Conservation (phyloP, 2,329 filamentous ascomycete genomes). For the Colletotrichum eleusines region DNA sequence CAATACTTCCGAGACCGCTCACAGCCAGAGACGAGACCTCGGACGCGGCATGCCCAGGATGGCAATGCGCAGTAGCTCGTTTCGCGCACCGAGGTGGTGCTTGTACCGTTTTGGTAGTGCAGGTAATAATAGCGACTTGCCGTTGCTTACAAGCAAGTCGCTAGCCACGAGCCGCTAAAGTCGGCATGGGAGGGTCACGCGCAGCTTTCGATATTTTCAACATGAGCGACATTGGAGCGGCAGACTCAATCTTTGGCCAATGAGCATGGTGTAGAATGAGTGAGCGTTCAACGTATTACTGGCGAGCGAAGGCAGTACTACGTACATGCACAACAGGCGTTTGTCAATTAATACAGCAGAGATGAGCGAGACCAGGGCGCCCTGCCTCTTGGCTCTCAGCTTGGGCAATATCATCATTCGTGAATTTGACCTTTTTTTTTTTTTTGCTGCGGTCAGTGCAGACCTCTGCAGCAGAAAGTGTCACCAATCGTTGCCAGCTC, state of each 20-base stretch:
- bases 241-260: constrained; percentile 9
- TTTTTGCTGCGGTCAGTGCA: neutral
- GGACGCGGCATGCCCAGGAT: constrained; percentile 23
- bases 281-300: constrained; percentile 5
- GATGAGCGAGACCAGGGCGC: neutral
- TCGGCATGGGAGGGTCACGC: constrained; percentile 33
- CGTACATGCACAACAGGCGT: neutral
- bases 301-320: constrained; percentile 5
- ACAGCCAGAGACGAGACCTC: constrained; percentile 19
- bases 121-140: constrained; percentile 14
- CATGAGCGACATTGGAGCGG: constrained; percentile 1
- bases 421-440: neutral
- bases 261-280: constrained; percentile 7
- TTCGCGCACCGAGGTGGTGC: constrained; percentile 7
- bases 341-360: neutral
- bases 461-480: neutral
- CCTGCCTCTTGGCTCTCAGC: neutral
- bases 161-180: constrained; percentile 15
- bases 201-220: neutral
- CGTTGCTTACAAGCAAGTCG: constrained; percentile 7
- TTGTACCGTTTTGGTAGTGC: neutral
- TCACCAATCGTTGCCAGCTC: neutral
- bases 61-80: constrained; percentile 12
- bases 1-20: constrained; percentile 36
- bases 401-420: neutral